Percentiles rank a stretch among this genome's conserved stretches.
phyloP scores from a whole-genome alignment of 2,329 filamentous ascomycete species.

The Pseudomassariella vexata region DNA sequence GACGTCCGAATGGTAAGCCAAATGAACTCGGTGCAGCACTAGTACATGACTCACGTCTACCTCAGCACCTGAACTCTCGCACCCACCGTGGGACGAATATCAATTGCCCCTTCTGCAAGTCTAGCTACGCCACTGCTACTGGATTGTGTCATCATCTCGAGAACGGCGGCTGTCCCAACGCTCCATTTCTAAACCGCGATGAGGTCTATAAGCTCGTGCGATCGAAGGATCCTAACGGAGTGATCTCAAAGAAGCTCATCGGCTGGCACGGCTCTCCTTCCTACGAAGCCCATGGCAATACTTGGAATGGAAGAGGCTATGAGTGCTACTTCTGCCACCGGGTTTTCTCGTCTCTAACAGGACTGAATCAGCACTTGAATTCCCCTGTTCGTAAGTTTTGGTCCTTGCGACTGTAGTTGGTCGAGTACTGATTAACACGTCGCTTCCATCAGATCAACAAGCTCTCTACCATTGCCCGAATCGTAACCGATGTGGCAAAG shows the following conservation, averaged over 20 bases:
- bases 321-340: conserved; percentile 7
- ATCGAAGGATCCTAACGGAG: conserved; percentile 2
- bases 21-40: too few relatives aligned
- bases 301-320: conserved; percentile 7
- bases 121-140: conserved; percentile 7
- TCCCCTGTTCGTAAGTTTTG: conserved; percentile 12
- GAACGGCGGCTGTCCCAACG: conserved; percentile 4
- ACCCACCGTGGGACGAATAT: not conserved
- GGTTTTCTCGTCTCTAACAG: not conserved
- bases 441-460: conserved; percentile 10
- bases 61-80: conserved; percentile 1
- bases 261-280: conserved; percentile 3
- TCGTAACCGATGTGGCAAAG: conserved; percentile 8
- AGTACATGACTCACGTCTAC: not conserved
- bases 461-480: conserved; percentile 14
- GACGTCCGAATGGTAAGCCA: conserved; percentile 24
- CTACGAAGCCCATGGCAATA: conserved; percentile 2
- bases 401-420: too few relatives aligned
- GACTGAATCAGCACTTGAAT: conserved; percentile 10
- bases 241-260: conserved; percentile 5
- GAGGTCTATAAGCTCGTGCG: conserved; percentile 5
- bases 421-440: too few relatives aligned
- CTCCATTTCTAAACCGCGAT: conserved; percentile 11
- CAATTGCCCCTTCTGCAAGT: conserved; percentile 3
- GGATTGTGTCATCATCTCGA: conserved; percentile 11